phyloP scores from a whole-genome alignment of 441 rosid genomes.

The Adansonia grandidieri region DNA sequence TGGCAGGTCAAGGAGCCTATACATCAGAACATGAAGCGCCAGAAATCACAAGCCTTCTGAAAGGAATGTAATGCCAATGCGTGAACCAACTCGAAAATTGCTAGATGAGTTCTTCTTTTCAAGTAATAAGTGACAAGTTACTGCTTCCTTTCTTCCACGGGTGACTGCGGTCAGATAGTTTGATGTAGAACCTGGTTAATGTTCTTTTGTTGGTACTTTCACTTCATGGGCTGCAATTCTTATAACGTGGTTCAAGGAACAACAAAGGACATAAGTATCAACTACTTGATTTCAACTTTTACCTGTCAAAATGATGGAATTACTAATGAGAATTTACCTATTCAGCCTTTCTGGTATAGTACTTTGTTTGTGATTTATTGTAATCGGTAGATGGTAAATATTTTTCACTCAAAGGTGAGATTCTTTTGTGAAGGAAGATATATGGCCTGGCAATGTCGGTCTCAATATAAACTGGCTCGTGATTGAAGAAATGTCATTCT shows the following conservation, averaged over 20 bases:
- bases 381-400: not conserved
- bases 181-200: not conserved
- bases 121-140: not conserved
- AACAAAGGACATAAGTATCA: no score
- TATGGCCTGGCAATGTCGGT: no score
- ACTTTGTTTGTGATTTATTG: not conserved
- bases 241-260: not conserved
- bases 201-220: not conserved
- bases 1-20: slow-evolving; percentile 94
- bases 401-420: not conserved
- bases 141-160: no score
- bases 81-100: not conserved
- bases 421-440: not conserved
- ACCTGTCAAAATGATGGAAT: not conserved
- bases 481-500: no score
- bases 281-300: not conserved
- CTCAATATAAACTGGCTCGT: no score
- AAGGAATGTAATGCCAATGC: not conserved
- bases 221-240: not conserved
- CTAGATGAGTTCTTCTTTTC: not conserved
- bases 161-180: not conserved
- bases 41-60: slow-evolving; percentile 59
- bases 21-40: slow-evolving; percentile 71
- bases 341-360: not conserved
- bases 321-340: not conserved